Conservation (phyloP, 192 early-diverging fungal species). For the Kickxella alabastrina region DNA sequence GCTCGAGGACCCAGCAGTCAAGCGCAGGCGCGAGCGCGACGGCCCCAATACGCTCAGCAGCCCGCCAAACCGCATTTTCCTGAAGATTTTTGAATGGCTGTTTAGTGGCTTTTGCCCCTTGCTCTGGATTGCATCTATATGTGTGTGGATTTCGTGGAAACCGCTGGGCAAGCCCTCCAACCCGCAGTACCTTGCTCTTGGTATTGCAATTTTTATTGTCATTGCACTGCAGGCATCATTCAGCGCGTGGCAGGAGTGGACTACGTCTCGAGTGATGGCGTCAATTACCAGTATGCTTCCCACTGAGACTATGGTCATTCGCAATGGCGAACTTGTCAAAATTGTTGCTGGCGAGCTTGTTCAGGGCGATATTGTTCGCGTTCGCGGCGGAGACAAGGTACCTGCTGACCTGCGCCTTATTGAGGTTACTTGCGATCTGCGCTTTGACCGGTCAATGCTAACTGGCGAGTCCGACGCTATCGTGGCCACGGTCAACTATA, state of each 20-base stretch:
- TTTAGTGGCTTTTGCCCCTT: slow-evolving; percentile 63
- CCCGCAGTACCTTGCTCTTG: slow-evolving; percentile 32
- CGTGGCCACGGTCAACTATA: slow-evolving; percentile 53
- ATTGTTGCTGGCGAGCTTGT: slow-evolving; percentile 57
- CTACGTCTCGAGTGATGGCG: slow-evolving; percentile 58
- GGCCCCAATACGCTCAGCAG: slow-evolving; percentile 1
- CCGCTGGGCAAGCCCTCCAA: slow-evolving; percentile 34
- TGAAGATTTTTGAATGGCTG: slow-evolving; percentile 42
- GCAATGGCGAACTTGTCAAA: slow-evolving; percentile 49
- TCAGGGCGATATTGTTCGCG: slow-evolving; percentile 62
- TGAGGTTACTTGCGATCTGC: slow-evolving; percentile 63
- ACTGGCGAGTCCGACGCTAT: slow-evolving; percentile 77
- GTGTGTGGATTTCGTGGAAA: slow-evolving; percentile 54
- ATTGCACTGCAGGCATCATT: slow-evolving; percentile 58
- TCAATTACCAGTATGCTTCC: slow-evolving; percentile 64
- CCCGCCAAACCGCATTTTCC: not conserved
- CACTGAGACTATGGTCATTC: slow-evolving; percentile 57
- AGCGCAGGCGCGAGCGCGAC: slow-evolving; percentile 4
- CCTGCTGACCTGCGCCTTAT: slow-evolving; percentile 67
- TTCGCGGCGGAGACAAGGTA: slow-evolving; percentile 61
- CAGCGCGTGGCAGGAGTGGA: slow-evolving; percentile 60
- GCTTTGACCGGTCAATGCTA: slow-evolving; percentile 76
- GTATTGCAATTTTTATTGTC: slow-evolving; percentile 51
- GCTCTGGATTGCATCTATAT: slow-evolving; percentile 59
- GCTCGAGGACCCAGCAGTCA: slow-evolving; percentile 1